Conservation (phyloP, 2,329 filamentous ascomycete genomes). For the Pleomassaria siparia region DNA sequence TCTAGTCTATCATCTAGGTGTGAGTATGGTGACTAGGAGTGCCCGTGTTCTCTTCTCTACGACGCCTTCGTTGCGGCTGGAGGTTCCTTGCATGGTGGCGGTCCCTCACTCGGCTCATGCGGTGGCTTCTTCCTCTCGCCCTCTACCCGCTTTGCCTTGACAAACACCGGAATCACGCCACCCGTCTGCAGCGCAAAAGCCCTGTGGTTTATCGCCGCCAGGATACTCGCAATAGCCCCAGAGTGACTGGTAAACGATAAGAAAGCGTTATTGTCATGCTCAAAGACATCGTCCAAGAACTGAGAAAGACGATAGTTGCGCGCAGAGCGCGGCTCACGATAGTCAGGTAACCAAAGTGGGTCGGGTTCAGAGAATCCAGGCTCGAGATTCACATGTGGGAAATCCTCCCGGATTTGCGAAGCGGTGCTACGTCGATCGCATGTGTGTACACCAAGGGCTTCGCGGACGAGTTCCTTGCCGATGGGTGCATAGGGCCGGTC, state of each 20-base stretch:
- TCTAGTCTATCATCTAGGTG: too few relatives aligned
- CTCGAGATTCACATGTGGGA: constrained; percentile 60
- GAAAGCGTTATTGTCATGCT: constrained; percentile 49
- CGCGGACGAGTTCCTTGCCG: constrained; percentile 67
- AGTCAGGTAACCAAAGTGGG: constrained; percentile 51
- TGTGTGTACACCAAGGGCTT: constrained; percentile 68
- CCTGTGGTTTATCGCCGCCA: constrained; percentile 60
- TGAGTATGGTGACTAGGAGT: too few relatives aligned
- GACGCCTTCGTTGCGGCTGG: constrained; percentile 6
- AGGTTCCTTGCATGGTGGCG: constrained; percentile 29
- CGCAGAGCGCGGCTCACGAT: constrained; percentile 31
- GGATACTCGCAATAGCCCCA: constrained; percentile 57
- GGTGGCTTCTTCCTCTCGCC: constrained; percentile 29
- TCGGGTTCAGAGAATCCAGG: constrained; percentile 61
- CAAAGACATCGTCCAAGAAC: constrained; percentile 59
- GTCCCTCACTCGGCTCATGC: constrained; percentile 35
- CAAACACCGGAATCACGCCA: constrained; percentile 67
- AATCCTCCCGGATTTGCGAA: constrained; percentile 52
- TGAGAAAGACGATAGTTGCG: constrained; percentile 25
- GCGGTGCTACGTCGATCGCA: constrained; percentile 64
- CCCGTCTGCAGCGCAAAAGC: constrained; percentile 64
- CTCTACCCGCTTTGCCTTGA: constrained; percentile 57
- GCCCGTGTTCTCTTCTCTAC: too few relatives aligned
- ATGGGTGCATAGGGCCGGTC: constrained; percentile 56
- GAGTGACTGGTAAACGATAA: constrained; percentile 61